phyloP scores from a whole-genome alignment of 2,329 filamentous ascomycete genomes.

The Ophiostoma pallidulum region DNA sequence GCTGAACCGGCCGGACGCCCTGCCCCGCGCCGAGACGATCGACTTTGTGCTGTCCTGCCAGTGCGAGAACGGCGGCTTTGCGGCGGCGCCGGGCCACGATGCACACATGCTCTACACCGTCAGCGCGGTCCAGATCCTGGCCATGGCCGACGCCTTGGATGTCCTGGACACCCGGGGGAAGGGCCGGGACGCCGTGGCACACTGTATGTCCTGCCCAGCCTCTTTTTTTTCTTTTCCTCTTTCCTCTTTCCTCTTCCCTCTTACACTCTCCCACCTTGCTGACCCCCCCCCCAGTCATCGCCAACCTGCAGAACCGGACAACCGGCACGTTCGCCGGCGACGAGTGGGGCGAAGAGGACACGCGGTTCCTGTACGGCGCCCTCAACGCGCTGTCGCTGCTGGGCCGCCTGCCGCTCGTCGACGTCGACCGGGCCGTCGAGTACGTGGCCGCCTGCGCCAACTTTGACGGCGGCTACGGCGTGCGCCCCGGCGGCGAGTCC shows the following conservation, averaged over 20 bases:
- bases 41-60: slow-evolving; percentile 95
- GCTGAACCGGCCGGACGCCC: slow-evolving; percentile 67
- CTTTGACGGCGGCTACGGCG: slow-evolving; percentile 89
- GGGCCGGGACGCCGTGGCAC: slow-evolving; percentile 63
- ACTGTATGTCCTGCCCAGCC: slow-evolving; percentile 51
- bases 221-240: neutral
- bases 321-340: slow-evolving; percentile 89
- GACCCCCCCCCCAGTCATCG: slow-evolving; percentile 51
- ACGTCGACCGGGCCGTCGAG: slow-evolving; percentile 70
- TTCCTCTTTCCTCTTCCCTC: neutral
- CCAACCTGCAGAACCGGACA: slow-evolving; percentile 66
- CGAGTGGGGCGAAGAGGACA: slow-evolving; percentile 94
- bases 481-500: slow-evolving; percentile 81
- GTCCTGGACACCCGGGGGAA: slow-evolving; percentile 65
- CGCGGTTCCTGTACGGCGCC: slow-evolving; percentile 84
- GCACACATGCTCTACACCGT: slow-evolving; percentile 94
- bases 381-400: slow-evolving; percentile 85
- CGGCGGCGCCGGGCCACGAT: slow-evolving; percentile 88
- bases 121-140: slow-evolving; percentile 88
- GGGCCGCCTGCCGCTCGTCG: slow-evolving; percentile 59
- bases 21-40: slow-evolving; percentile 72
- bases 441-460: slow-evolving; percentile 80
- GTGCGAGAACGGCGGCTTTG: slow-evolving; percentile 81
- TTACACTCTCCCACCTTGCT: slow-evolving; percentile 7
- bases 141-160: slow-evolving; percentile 73